Evolutionary conservation across 805 yeast species (phyloP), one percentile per base, ranked within the genome.

Genomic region (Schizosaccharomyces osmophilus): DNA sequence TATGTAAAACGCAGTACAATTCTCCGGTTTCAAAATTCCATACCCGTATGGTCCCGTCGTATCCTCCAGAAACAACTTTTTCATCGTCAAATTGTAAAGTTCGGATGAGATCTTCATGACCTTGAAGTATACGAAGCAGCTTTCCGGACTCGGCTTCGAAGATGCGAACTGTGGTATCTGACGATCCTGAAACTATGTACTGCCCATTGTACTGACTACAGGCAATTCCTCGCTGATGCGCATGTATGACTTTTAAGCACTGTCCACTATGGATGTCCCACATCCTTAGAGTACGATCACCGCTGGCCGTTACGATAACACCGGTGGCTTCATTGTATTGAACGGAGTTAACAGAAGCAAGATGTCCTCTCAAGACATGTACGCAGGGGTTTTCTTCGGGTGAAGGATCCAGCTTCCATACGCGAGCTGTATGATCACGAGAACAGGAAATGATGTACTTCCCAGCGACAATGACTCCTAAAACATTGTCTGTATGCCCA

Each of bases 51-150:
- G 72, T 68, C 61, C 67, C 66, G 62, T 72, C 75, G 61, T 73
- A 72, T 17, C 72, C 67, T 39, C 71, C 74, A 5, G 74, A 69
- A 4, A 72, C 66, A 22, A 72, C 69, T 63, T 54, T 59, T 62
- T 66, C 59, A 60, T 59, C 62, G 54, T 66, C 61, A 17, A 67
- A 65, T 60, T 67, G 67, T 22, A 72, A 62, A 5, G 74, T 67
- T 70, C 90, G 89, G 11, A 89, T 93, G 69, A 87, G 90, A 1
- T 88, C 89, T 61, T 82, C 80, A 70, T 89, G 97, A 2, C 95
- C 95, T 55, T 72, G 72, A 71, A 86, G 84, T 1, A 82, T 79
- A 61, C 80, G 76, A 17, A 85, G 67, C 70, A 95, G 85, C 65
- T 79, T 78, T 67, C 88, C 86, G 5, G 84, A 81, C 61, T 78